Percentiles rank a stretch among this genome's conserved stretches.
Evolutionary conservation across 129 eudicot genomes (phyloP).

Genomic region (Chrysanthemum makinoi): DNA sequence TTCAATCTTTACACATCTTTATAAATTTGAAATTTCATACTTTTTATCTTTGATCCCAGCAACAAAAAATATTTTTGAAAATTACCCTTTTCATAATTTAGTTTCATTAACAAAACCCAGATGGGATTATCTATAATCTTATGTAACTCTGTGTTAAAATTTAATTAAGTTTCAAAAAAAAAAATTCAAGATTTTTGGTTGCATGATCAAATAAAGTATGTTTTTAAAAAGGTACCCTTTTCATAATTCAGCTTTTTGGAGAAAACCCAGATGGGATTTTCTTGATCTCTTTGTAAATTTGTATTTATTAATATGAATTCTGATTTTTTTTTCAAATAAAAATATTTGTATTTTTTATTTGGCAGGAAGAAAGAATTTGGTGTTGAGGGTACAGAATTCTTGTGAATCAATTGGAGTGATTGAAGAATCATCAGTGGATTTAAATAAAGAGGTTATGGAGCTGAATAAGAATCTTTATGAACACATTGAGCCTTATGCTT

Average conservation of each 20-base stretch:
- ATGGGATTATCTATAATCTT: conserved; percentile 19
- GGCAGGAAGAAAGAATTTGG: conserved; percentile 54
- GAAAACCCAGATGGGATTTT: conserved; percentile 20
- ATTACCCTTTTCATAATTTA: neutral
- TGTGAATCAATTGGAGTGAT: conserved; percentile 35
- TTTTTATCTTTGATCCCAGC: conserved; percentile 23
- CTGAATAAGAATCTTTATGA: conserved; percentile 58
- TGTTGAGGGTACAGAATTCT: conserved; percentile 31
- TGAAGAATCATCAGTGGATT: conserved; percentile 43
- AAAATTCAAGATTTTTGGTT: conserved; percentile 16
- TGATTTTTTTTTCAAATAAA: too few relatives aligned
- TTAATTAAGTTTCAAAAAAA: neutral
- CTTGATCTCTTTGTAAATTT: too few relatives aligned
- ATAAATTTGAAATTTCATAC: neutral
- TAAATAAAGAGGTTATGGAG: conserved; percentile 38
- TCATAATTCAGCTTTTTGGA: neutral
- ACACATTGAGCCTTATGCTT: conserved; percentile 71
- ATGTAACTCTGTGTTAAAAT: neutral
- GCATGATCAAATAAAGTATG: neutral
- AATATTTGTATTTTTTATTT: too few relatives aligned
- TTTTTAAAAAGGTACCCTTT: neutral
- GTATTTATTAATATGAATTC: too few relatives aligned
- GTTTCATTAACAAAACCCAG: conserved; percentile 1
- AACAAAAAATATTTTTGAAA: neutral
- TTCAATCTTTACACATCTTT: conserved; percentile 13